Evolutionary conservation across 192 early-diverging fungal genomes (phyloP).

Genomic region (Gonapodya sp.): DNA sequence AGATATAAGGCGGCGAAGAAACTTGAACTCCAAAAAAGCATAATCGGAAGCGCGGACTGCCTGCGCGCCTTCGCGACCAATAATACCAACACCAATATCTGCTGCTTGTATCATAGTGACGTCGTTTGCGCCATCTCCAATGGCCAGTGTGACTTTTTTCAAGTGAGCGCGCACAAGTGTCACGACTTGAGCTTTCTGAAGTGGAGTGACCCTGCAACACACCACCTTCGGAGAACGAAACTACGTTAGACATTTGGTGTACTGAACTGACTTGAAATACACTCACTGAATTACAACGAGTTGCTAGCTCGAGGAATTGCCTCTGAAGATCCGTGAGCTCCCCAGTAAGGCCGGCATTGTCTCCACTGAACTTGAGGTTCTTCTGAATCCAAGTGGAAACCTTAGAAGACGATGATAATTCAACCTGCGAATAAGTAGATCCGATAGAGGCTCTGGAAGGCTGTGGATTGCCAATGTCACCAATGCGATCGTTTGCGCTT

Average conservation of each 20-base stretch:
- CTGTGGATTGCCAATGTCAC: slow-evolving; percentile 22
- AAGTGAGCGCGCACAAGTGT: slow-evolving; percentile 29
- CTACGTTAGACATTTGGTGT: too few species aligned
- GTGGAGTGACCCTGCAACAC: slow-evolving; percentile 45
- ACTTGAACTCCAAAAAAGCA: slow-evolving; percentile 46
- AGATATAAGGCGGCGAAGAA: slow-evolving; percentile 32
- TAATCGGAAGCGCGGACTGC: slow-evolving; percentile 45
- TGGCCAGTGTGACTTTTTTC: slow-evolving; percentile 26
- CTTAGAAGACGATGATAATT: slow-evolving; percentile 25
- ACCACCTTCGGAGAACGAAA: too few species aligned
- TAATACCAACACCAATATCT: slow-evolving; percentile 35
- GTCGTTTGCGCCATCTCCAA: slow-evolving; percentile 58
- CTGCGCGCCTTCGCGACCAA: slow-evolving; percentile 48
- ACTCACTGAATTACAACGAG: slow-evolving; percentile 31
- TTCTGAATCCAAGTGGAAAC: slow-evolving; percentile 26
- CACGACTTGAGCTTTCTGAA: slow-evolving; percentile 39
- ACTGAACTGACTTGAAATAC: background rate
- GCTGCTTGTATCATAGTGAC: slow-evolving; percentile 45
- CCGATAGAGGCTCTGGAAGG: slow-evolving; percentile 27
- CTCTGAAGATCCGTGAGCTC: slow-evolving; percentile 31
- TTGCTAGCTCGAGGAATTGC: slow-evolving; percentile 26
- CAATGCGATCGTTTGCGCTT: background rate
- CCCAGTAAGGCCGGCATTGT: slow-evolving; percentile 37
- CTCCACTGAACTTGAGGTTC: slow-evolving; percentile 29
- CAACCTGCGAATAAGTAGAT: slow-evolving; percentile 21